Base-by-base conservation (phyloP, 1,284 basidiomycete species). In the Austropuccinia psidii region DNA sequence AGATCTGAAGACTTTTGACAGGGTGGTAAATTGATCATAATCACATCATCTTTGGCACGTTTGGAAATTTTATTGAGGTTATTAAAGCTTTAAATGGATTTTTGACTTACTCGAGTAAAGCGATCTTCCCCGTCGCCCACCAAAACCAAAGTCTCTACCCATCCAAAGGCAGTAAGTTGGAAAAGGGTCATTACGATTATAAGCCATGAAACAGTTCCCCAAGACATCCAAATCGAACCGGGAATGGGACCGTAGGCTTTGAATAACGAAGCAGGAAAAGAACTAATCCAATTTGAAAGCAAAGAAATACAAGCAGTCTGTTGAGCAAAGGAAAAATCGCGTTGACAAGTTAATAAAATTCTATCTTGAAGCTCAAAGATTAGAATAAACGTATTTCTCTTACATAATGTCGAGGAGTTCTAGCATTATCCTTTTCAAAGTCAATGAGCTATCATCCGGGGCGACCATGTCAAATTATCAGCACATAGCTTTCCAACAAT, bases 141-240 rank as follows among this genome's bases (percentile, higher is more conserved):
- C n/a, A 73, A 15, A 9, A 73, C 37, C 49, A 41, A 31, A 33
- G 70, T 73, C 24, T 73, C 39, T 17, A 73, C 27, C 70, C 70
- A 73, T 50, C 60, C 50, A n/a, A 73, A 64, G 19, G 70, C 70
- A 4, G 70, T 54, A 35, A 65, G 19, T 41, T 65, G 49, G 45
- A 64, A 73, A 9, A 47, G 37, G 11, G 47, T 27, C 70, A 73
- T 73, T 27, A 54, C 61, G 7, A 73, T 19, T 37, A 35, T 35
- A 49, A 73, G 19, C 70, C 70, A 73, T 19, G 70, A 73, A 7
- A 73, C 31, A 1, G 70, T 57, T 33, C 70, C 70, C 61, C 60
- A 64, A 19, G 70, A 73, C n/a, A n/a, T n/a, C 70, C 70, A 64
- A 43, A 73, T 65, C 6, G 70, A 65, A 55, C 39, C 39, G 21